Evolutionary conservation across 176 grass and related monocot genomes (phyloP), one percentile per base, ranked within the genome.

Genomic region (Oryza coarctata): DNA sequence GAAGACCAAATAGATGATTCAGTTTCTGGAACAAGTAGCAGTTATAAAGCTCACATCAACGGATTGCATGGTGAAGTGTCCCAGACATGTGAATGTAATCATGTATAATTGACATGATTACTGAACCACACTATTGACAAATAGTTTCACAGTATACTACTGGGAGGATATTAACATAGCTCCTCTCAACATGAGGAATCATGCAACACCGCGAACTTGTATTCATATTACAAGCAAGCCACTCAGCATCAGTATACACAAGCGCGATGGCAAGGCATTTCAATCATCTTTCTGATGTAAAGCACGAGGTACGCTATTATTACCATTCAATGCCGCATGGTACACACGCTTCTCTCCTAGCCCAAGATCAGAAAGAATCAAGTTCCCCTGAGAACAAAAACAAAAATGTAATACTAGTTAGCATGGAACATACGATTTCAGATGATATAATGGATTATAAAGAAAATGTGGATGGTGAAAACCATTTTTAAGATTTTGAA

Each of bases 241-340:
- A 84, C 86, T 58, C 75, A 72, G 67, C 69, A 65, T 69, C 72
- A 79, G 82, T 81, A 81, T 62, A 72, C 71, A 35, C 75, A 82
- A 70, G 44, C 61, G 14, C 7, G 17, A 18, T 15, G 26, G 83
- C 35, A 73, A 82, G 71, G 55, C 68, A 84, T 90, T 85, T 95
- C 77, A 98, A 89, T 95, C 93, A 89, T 93, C 87, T 95, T 98
- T 98, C 90, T 88, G 86, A 89, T 90, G 96, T 93, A 91, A 93
- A 86, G 87, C 80, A 81, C 78, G 92, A 90, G 92, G 89, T 71
- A 88, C 73, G 85, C 92, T 90, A 88, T 93, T 98, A 95, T 93
- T 98, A 95, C 96, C 96, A 93, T 98, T 95, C 90, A 98, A 72
- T 71, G 93, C 87, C 3, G 87, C 82, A 91, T 93, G 96, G 83